These are phyloP conservation scores for Zizania latifolia DNA, from an alignment of 176 grass and related monocot genomes.

Conservation along the genomic window DNA sequence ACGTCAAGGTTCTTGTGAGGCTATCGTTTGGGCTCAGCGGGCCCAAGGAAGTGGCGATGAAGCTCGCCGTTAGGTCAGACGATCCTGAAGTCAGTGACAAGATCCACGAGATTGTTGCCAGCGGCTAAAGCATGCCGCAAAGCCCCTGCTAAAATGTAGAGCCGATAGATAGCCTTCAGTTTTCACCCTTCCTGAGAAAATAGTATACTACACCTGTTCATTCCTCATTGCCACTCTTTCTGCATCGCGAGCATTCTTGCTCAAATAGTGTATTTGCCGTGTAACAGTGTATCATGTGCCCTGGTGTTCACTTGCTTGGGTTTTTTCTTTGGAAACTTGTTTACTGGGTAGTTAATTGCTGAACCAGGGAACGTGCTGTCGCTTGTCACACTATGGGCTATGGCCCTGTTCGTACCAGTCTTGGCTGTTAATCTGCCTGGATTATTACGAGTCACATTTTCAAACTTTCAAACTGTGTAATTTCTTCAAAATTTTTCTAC, in stretches of 20 bases:
- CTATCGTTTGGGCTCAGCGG: slow-evolving; percentile 83
- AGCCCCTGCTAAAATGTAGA: slow-evolving; percentile 11
- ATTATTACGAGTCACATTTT: too few species aligned
- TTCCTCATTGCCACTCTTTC: neutral
- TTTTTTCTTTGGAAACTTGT: neutral
- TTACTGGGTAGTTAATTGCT: slow-evolving; percentile 1
- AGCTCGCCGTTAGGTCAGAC: slow-evolving; percentile 87
- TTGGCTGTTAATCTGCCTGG: too few species aligned
- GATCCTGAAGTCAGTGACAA: slow-evolving; percentile 72
- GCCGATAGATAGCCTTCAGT: slow-evolving; percentile 21
- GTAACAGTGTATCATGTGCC: neutral
- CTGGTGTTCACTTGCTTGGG: neutral
- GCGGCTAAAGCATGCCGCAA: slow-evolving; percentile 40
- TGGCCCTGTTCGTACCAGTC: too few species aligned
- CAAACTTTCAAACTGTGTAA: too few species aligned
- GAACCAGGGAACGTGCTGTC: neutral
- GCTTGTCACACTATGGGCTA: neutral
- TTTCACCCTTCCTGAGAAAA: neutral
- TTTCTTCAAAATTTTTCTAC: too few species aligned
- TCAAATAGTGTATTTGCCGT: neutral
- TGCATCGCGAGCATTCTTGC: slow-evolving; percentile 12
- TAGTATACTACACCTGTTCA: neutral
- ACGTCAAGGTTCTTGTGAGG: slow-evolving; percentile 73
- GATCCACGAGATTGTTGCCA: slow-evolving; percentile 86
- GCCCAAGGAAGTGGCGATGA: slow-evolving; percentile 94